phyloP scores from a whole-genome alignment of 1,284 basidiomycete genomes.

The Ustilago xerochloae region DNA sequence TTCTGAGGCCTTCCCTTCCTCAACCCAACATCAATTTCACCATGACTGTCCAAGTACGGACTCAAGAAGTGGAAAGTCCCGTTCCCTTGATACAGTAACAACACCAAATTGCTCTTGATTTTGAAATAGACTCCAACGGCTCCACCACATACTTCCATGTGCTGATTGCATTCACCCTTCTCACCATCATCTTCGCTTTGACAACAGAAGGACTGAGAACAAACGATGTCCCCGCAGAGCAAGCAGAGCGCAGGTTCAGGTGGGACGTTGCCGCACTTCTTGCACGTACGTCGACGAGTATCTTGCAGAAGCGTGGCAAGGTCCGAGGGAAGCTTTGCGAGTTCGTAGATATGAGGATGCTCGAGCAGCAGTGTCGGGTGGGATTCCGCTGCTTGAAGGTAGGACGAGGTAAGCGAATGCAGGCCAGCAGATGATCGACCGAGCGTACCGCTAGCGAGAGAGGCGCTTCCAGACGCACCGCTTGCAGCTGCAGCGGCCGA shows the following conservation, averaged over 20 bases:
- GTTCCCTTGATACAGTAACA: constrained; percentile 90
- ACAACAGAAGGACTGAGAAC: constrained; percentile 94
- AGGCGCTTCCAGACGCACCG: constrained; percentile 26
- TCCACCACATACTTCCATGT: constrained; percentile 92
- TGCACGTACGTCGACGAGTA: constrained; percentile 78
- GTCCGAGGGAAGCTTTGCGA: constrained; percentile 82
- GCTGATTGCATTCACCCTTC: constrained; percentile 89
- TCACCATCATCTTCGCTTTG: constrained; percentile 75
- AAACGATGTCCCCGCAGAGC: constrained; percentile 87
- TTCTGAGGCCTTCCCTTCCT: constrained; percentile 88
- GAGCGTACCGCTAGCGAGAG: constrained; percentile 24
- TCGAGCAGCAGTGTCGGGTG: constrained; percentile 74
- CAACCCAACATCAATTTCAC: constrained; percentile 92
- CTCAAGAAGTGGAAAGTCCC: constrained; percentile 84
- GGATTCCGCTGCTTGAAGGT: constrained; percentile 45
- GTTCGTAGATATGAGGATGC: constrained; percentile 84
- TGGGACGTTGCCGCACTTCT: constrained; percentile 82
- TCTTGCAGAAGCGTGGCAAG: constrained; percentile 84
- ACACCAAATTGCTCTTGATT: constrained; percentile 87
- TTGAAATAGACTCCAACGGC: constrained; percentile 89
- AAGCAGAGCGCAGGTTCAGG: constrained; percentile 90
- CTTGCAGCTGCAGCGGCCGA: constrained; percentile 21
- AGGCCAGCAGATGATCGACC: constrained; percentile 29
- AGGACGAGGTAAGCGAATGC: constrained; percentile 35
- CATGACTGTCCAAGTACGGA: constrained; percentile 93